Evolutionary conservation across 2,329 filamentous ascomycete genomes (phyloP), one percentile per base, ranked within the genome.

Genomic region (Aureobasidium sp.): DNA sequence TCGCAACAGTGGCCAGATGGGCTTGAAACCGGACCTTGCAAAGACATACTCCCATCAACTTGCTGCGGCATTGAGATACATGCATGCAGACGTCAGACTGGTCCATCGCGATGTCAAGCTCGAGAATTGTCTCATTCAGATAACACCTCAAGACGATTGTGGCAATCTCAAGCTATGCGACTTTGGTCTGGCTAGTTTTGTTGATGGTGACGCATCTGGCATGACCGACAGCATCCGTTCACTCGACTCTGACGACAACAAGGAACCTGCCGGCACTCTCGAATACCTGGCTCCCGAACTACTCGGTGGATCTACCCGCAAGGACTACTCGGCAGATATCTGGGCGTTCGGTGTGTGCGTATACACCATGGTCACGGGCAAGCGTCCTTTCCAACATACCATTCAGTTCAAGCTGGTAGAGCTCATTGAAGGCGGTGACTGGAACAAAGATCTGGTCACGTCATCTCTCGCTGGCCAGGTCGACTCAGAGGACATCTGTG

Each of bases 81-180:
- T 88, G 9, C 86, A 88, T 69, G 83, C 87, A 70, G 86, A 88
- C 68, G 83, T 86, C 27, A 80, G 82, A 31, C 80, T 88, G 29
- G 84, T 87, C 27, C 86, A 88, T 69, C 79, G 86, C 52, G 86
- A 88, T 70, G 81, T 88, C 69, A 88, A 88, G 70, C 79, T 88
- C 27, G 86, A 88, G 69, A 88, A 88, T 66, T 87, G 85, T 66
- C 79, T 88, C 2, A 68, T 88, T 39, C 84, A 87, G 67, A 20
- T 39, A 14, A 47, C 44, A 3, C 62, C 47, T 6, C 8, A 61
- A n/a, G 44, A 62, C 2, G 56, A 61, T 11, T 79, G 81, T 17
- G 84, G 83, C 9, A 80, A 81, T 39, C 69, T 88, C 7, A 80
- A 86, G 5, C 77, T 88, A 5, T 87, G 85, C 71, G 86, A 88